Evolutionary conservation across 371 early-diverging fungal species (phyloP).

Genomic region (Syncephalastrum contaminatum): DNA sequence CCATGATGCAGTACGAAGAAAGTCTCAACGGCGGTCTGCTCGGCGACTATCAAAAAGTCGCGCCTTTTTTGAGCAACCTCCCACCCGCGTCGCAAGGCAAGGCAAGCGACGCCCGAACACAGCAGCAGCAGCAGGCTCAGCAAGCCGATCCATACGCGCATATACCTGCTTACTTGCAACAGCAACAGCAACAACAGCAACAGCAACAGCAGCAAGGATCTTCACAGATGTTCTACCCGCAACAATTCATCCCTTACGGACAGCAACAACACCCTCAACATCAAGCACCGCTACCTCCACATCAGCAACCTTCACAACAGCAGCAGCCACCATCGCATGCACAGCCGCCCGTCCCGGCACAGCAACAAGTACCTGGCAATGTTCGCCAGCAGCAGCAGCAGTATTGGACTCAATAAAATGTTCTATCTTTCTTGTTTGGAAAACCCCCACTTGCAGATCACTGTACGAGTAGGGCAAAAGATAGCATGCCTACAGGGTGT

Average conservation of each 20-base stretch:
- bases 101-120: not conserved
- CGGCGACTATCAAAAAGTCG: slow-evolving; percentile 43
- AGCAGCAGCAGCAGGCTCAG: not conserved
- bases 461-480: no score
- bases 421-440: no score
- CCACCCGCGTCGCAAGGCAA: not conserved
- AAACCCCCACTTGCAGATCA: no score
- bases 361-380: not conserved
- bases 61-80: slow-evolving; percentile 8
- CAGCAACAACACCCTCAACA: slow-evolving; percentile 11
- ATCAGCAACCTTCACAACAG: slow-evolving; percentile 11
- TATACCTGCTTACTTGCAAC: slow-evolving; percentile 1
- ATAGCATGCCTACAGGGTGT: no score
- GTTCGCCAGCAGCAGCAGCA: slow-evolving; percentile 8
- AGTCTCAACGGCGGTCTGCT: slow-evolving; percentile 23
- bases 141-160: not conserved
- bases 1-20: slow-evolving; percentile 6
- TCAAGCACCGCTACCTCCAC: slow-evolving; percentile 14
- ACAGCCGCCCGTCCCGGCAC: no score
- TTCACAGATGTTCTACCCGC: slow-evolving; percentile 10
- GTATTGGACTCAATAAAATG: slow-evolving; percentile 16
- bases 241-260: slow-evolving; percentile 12
- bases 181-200: slow-evolving; percentile 18
- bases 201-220: slow-evolving; percentile 16
- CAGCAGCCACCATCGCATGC: slow-evolving; percentile 5